Evolutionary conservation across 2,329 filamentous ascomycete species (phyloP), one percentile per base, ranked within the genome.

Genomic region (Fusarium denticulatum): DNA sequence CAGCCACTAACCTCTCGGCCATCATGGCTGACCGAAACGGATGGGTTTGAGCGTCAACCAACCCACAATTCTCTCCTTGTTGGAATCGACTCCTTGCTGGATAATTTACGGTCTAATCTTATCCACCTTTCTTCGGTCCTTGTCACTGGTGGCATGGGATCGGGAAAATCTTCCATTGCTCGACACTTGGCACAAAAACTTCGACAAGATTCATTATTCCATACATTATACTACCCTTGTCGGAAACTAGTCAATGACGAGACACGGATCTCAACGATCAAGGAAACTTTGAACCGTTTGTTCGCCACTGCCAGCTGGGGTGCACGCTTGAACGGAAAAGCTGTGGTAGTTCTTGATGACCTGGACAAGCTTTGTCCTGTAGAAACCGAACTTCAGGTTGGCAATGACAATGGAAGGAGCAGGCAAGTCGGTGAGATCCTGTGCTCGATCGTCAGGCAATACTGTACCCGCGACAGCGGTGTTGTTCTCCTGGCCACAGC

Each of bases 261-360:
- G 81, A 97, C 92, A 43, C 89, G 96, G 65, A 90, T 98, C 20
- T 93, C 94, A 6, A 94, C 93, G 0, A 94, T 99, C 82, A 98
- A 97, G 79, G 96, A 98, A 78, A 96, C 91, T 0, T 83, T 99
- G 10, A 92, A 90, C 57, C 90, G 94, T 22, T 83, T 97, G 5
- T 98, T 99, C 80, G 94, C 96, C 86, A 89, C 90, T 26, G 96
- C 96, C 7, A 92, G 93, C 46, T 99, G 96, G 96, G 95, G 94
- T 42, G 94, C 96, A 40, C 89, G 96, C 67, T 87, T 96, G 2
- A 95, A 95, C 28, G 96, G 96, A 9, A 92, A 90, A 71, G 90
- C 95, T 0, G 81, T 98, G 6, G 93, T 99, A 26, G 90, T 99
- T 55, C 86, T 99, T 4, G 96, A 99, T 79, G 96, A 99, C 78